Evolutionary conservation across 352 stramenopile species (phyloP).

Genomic region (Phytophthora multivora): DNA sequence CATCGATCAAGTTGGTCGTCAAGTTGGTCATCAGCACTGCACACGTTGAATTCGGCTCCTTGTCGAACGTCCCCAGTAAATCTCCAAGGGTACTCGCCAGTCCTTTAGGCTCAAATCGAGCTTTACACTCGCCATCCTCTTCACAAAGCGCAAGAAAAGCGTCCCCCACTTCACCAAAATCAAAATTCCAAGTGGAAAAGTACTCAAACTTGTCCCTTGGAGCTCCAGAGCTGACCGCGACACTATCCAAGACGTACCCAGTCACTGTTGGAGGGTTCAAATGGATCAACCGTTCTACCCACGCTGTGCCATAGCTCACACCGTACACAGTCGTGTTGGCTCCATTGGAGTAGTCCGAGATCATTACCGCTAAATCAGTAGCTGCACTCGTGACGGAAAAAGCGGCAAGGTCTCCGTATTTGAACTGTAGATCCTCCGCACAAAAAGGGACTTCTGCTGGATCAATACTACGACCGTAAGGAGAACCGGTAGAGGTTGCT

Average conservation of each 20-base stretch:
- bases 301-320: constrained; percentile 53
- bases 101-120: constrained; percentile 15
- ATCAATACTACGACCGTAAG: constrained; percentile 20
- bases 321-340: constrained; percentile 42
- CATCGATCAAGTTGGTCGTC: constrained; percentile 2
- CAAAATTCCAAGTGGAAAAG: constrained; percentile 46
- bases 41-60: constrained; percentile 28
- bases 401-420: constrained; percentile 41
- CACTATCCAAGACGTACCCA: constrained; percentile 54
- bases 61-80: constrained; percentile 28
- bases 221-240: constrained; percentile 35
- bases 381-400: constrained; percentile 50
- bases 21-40: constrained; percentile 11
- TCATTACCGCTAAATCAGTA: constrained; percentile 32
- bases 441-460: constrained; percentile 35
- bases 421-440: constrained; percentile 35
- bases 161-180: constrained; percentile 39
- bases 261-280: constrained; percentile 38
- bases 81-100: constrained; percentile 20
- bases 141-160: constrained; percentile 31
- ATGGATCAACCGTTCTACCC: constrained; percentile 56
- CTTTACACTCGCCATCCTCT: constrained; percentile 19
- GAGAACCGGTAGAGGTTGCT: constrained; percentile 38
- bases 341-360: constrained; percentile 22
- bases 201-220: constrained; percentile 33